Percentiles rank a stretch among this genome's conserved stretches.
phyloP scores from a whole-genome alignment of 139 green algal genomes.

The Haematococcus sp. region DNA sequence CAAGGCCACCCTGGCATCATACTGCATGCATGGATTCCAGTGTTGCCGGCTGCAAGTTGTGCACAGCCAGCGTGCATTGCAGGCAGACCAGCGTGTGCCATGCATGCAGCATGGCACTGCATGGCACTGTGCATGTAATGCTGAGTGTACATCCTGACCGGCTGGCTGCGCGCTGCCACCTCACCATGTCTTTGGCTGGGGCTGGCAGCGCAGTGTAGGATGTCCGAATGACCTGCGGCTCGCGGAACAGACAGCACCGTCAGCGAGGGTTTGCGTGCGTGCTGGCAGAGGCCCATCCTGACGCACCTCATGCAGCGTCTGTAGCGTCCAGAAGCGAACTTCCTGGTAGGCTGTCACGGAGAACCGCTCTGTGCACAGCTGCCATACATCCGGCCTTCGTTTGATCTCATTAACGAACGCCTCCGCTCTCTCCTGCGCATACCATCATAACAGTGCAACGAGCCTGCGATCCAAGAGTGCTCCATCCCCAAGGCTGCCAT shows the following conservation, averaged over 20 bases:
- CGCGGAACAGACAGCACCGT: neutral
- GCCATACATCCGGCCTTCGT: conserved; percentile 59
- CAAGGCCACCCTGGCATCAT: neutral
- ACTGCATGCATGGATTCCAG: too few relatives aligned
- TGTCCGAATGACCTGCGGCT: conserved; percentile 33
- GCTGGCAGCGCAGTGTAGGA: conserved; percentile 28
- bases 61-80: too few relatives aligned
- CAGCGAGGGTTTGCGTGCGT: neutral
- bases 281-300: neutral
- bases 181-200: conserved; percentile 26
- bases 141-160: neutral
- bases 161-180: neutral
- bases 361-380: conserved; percentile 77
- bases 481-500: neutral
- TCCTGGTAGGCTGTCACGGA: conserved; percentile 65
- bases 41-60: too few relatives aligned
- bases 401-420: conserved; percentile 65
- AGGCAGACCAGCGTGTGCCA: neutral
- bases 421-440: conserved; percentile 59
- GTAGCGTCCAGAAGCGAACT: conserved; percentile 96
- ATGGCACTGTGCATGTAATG: neutral
- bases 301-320: conserved; percentile 82
- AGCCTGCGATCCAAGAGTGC: too few relatives aligned
- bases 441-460: too few relatives aligned
- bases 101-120: neutral